A percentile compares a stretch with the other conserved stretches of the same genome.
These are phyloP conservation scores for Chimonanthus salicifolius DNA, from an alignment of 164 flowering plant species.

Conservation along the genomic window DNA sequence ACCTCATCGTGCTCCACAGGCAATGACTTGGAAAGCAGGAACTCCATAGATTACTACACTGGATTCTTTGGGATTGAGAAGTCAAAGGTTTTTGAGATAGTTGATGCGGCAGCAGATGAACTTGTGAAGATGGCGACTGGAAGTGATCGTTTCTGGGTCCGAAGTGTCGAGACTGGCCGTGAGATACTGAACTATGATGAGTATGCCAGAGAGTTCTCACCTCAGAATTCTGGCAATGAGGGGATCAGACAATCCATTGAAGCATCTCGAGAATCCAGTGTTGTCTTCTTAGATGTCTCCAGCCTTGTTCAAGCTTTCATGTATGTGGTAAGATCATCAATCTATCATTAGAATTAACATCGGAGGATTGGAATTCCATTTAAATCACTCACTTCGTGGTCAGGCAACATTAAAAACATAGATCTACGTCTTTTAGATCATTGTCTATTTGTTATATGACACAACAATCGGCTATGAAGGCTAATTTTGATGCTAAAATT, in stretches of 20 bases:
- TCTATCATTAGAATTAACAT: no score
- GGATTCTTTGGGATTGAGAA: constrained; percentile 79
- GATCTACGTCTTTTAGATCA: no score
- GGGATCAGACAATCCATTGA: constrained; percentile 57
- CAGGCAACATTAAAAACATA: no score
- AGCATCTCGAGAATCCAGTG: constrained; percentile 82
- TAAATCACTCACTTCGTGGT: no score
- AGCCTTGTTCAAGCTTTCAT: constrained; percentile 71
- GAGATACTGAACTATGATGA: constrained; percentile 97
- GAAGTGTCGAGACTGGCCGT: constrained; percentile 83
- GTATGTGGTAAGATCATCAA: constrained; percentile 58
- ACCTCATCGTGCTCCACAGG: constrained; percentile 57
- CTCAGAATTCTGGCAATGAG: constrained; percentile 24
- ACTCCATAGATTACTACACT: constrained; percentile 61
- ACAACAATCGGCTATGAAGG: no score
- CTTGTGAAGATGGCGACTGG: constrained; percentile 71
- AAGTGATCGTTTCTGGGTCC: constrained; percentile 79
- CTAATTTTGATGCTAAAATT: no score
- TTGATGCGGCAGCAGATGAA: constrained; percentile 57
- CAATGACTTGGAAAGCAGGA: constrained; percentile 52
- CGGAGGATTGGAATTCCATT: no score
- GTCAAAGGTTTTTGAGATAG: constrained; percentile 57
- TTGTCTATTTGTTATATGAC: no score
- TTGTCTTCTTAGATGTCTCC: constrained; percentile 71
- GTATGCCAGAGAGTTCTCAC: constrained; percentile 54